Evolutionary conservation across 164 flowering plant species (phyloP), one percentile per base, ranked within the genome.

Genomic region (Berberis thunbergii): DNA sequence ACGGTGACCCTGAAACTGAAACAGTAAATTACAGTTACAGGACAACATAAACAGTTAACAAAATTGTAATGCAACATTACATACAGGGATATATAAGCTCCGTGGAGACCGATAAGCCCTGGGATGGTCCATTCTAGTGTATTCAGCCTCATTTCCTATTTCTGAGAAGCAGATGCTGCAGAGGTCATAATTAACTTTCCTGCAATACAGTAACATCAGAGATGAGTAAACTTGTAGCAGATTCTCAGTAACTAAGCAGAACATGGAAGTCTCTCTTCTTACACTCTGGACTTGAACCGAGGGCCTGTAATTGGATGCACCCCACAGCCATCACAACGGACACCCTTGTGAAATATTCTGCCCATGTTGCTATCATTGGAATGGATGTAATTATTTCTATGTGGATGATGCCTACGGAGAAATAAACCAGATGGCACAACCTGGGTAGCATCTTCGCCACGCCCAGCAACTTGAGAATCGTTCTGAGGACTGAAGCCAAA

Each of bases 241-340:
- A 26, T 41, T 48, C 11, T 10, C 43, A 49, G 8, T 45, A 71
- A 3, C 41, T 55, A 9, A 62, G 68, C 3, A 11, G 10, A n/a
- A 60, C 12, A 26, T 5, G 38, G 45, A 54, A 61, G 6, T 57
- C 26, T 26, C 26, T 26, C 2, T 39, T 13, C 95, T 81, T 84
- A 94, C 99, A 85, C 89, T 87, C 77, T 81, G 6, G 99, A 94
- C 73, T 89, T 89, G 80, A 74, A 91, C 10, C 99, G 84, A 26
- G 93, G 84, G 6, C 99, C 99, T 62, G 78, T 77, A 12, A 94
- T 91, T 6, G 99, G 99, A 77, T 78, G 74, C 65, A 78, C 83
- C 7, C 90, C 96, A 76, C 99, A 94, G 12, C 86, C 94, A 81
- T 91, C 97, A 66, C 99, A 94, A 1, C 61, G 78, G 60, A 94